These are phyloP conservation scores for Fragaria nilgerrensis DNA, from an alignment of 306 rosid genomes.

Conservation along the genomic window DNA sequence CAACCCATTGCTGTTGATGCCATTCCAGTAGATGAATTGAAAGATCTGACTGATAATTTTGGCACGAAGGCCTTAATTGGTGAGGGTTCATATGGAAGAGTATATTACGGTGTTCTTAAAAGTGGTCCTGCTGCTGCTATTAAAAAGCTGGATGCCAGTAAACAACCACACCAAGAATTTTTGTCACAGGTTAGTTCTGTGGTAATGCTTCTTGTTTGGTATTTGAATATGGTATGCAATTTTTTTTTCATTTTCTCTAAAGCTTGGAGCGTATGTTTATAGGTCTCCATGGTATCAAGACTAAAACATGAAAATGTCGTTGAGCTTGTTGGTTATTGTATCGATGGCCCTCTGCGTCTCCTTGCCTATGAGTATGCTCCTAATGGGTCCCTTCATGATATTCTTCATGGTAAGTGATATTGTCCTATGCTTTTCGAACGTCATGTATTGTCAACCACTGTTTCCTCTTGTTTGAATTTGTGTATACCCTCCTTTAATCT, in stretches of 20 bases:
- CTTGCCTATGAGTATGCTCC: slow-evolving; percentile 78
- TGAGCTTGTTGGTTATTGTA: slow-evolving; percentile 65
- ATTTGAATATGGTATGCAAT: background rate
- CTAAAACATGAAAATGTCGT: slow-evolving; percentile 63
- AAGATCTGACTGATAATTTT: slow-evolving; percentile 64
- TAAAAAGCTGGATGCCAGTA: slow-evolving; percentile 73
- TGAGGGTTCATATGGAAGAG: slow-evolving; percentile 85
- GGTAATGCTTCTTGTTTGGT: background rate
- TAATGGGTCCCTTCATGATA: slow-evolving; percentile 75
- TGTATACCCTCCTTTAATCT: background rate
- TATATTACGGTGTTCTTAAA: slow-evolving; percentile 49
- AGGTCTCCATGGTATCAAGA: slow-evolving; percentile 87
- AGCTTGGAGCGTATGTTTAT: background rate
- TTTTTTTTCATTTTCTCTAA: background rate
- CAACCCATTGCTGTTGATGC: slow-evolving; percentile 71
- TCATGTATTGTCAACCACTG: background rate
- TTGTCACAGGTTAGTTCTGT: slow-evolving; percentile 58
- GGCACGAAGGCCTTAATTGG: slow-evolving; percentile 61
- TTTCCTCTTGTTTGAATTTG: background rate
- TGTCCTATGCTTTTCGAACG: background rate
- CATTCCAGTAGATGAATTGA: slow-evolving; percentile 65
- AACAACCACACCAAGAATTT: slow-evolving; percentile 70
- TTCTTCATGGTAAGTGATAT: slow-evolving; percentile 58
- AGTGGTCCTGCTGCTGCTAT: slow-evolving; percentile 60
- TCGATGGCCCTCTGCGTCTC: slow-evolving; percentile 66